phyloP scores from a whole-genome alignment of 805 yeast genomes.

The Candida nonsorbophila region DNA sequence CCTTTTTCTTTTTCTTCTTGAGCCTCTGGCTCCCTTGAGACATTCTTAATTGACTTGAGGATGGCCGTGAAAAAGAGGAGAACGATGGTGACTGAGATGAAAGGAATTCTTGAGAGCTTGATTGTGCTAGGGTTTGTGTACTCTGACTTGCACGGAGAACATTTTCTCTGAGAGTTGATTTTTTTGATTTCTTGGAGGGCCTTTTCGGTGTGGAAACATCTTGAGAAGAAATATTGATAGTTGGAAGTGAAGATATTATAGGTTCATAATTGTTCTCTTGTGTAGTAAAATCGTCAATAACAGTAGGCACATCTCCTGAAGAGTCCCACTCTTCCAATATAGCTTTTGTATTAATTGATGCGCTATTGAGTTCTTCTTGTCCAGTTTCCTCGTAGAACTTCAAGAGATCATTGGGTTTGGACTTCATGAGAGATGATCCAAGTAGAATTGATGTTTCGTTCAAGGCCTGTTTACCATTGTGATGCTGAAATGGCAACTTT shows the following conservation, averaged over 20 bases:
- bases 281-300: conserved; percentile 4
- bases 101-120: conserved; percentile 1
- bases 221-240: conserved; percentile 11
- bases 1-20: conserved; percentile 34
- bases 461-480: conserved; percentile 4
- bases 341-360: conserved; percentile 7
- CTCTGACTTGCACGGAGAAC: neutral
- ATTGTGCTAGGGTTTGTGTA: neutral
- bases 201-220: neutral
- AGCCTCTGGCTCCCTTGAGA: conserved; percentile 1
- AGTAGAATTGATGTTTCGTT: conserved; percentile 7
- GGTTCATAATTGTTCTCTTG: conserved; percentile 2
- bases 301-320: conserved; percentile 4
- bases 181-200: conserved; percentile 2
- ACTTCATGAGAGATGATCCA: conserved; percentile 10
- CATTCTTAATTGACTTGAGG: conserved; percentile 4
- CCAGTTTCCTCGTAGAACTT: neutral
- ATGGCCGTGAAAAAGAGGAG: conserved; percentile 1
- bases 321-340: conserved; percentile 13
- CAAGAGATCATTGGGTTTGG: conserved; percentile 2
- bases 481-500: conserved; percentile 2
- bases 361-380: conserved; percentile 3
- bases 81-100: conserved; percentile 1
- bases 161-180: conserved; percentile 1
- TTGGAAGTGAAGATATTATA: conserved; percentile 11